Conservation (phyloP, 2,329 filamentous ascomycete genomes). For the Fulvia fulva region DNA sequence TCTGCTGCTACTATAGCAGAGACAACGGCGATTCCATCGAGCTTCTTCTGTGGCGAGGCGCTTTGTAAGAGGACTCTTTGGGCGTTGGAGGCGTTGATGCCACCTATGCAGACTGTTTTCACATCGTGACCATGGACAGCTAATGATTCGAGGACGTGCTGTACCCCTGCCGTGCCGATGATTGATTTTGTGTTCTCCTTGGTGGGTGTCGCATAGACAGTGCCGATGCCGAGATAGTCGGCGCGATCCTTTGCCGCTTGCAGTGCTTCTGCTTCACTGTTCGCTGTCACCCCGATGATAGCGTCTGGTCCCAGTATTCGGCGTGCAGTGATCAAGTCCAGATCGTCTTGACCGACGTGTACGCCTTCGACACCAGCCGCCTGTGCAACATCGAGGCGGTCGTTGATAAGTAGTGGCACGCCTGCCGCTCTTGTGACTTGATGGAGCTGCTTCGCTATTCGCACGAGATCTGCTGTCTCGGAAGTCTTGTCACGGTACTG, state of each 20-base stretch:
- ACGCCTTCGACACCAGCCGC: conserved; percentile 86
- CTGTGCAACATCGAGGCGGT: conserved; percentile 82
- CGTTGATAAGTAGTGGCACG: conserved; percentile 87
- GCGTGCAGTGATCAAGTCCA: conserved; percentile 66
- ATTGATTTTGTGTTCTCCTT: conserved; percentile 85
- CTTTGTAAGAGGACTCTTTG: conserved; percentile 72
- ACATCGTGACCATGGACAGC: conserved; percentile 42
- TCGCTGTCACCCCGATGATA: conserved; percentile 87
- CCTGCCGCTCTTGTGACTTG: conserved; percentile 61
- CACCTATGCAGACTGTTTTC: conserved; percentile 80
- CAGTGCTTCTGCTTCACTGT: conserved; percentile 67
- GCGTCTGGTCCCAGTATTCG: conserved; percentile 68
- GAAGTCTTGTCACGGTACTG: conserved; percentile 87
- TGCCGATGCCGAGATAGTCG: conserved; percentile 87
- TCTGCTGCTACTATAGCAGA: conserved; percentile 76
- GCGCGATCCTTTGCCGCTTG: conserved; percentile 71
- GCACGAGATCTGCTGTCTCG: conserved; percentile 67
- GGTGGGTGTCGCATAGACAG: conserved; percentile 79
- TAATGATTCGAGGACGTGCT: conserved; percentile 62
- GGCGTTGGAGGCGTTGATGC: conserved; percentile 73
- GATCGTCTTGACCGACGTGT: conserved; percentile 92
- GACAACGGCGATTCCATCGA: conserved; percentile 83
- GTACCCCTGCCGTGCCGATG: conserved; percentile 69
- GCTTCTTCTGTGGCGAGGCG: conserved; percentile 50
- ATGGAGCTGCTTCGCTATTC: conserved; percentile 69